A percentile compares a stretch with the other conserved stretches of the same genome.
These are phyloP conservation scores for Suillus alpinus DNA, from an alignment of 768 basidiomycete genomes.

Conservation along the genomic window DNA sequence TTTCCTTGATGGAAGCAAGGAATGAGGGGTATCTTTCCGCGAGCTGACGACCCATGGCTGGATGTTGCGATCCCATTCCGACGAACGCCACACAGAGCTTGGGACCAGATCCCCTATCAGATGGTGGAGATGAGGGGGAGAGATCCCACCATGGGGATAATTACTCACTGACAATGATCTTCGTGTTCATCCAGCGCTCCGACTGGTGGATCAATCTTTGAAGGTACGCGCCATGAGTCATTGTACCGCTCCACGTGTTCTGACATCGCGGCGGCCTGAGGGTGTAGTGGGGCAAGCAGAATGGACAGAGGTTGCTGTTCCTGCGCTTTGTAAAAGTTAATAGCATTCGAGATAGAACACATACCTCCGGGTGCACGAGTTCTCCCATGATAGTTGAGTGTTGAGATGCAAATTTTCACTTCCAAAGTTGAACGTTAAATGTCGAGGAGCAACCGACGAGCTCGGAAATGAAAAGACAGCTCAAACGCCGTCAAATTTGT, in stretches of 20 bases:
- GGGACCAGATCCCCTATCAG: conserved; percentile 11
- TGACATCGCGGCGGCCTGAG: background rate
- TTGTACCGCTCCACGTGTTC: background rate
- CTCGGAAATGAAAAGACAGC: conserved; percentile 1
- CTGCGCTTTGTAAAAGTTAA: background rate
- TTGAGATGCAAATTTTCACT: background rate
- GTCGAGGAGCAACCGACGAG: conserved; percentile 1
- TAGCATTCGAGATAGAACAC: background rate
- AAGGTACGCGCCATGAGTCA: background rate
- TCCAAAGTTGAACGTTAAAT: background rate
- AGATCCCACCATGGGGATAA: background rate
- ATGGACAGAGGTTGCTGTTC: background rate
- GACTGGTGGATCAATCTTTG: background rate
- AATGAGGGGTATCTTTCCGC: conserved; percentile 30
- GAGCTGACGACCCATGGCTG: conserved; percentile 36
- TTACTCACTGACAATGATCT: background rate
- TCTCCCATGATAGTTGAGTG: background rate
- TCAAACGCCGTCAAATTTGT: conserved; percentile 8
- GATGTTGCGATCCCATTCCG: conserved; percentile 36
- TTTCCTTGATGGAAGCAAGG: conserved; percentile 27
- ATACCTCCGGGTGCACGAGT: background rate
- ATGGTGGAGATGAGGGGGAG: background rate
- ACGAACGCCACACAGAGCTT: conserved; percentile 35
- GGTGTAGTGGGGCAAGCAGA: background rate
- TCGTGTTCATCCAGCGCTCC: background rate